A percentile compares a stretch with the other conserved stretches of the same genome.
Evolutionary conservation across 768 basidiomycete genomes (phyloP).

Genomic region (Trametes cubensis): DNA sequence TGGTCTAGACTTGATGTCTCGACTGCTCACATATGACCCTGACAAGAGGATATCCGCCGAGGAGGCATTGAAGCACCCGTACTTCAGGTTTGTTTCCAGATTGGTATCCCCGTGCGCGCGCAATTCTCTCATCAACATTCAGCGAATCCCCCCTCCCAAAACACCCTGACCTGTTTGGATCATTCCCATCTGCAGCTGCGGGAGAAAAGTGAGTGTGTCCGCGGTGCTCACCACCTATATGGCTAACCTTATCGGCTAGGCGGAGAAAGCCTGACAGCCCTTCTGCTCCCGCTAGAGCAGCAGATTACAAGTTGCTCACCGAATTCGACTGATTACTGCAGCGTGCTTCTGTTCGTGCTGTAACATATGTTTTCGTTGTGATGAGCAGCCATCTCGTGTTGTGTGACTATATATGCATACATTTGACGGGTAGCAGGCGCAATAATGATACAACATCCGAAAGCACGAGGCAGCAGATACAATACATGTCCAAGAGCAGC

Average conservation of each 20-base stretch:
- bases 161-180: slow-evolving; percentile 93
- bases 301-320: slow-evolving; percentile 65
- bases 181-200: slow-evolving; percentile 94
- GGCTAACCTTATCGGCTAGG: slow-evolving; percentile 41
- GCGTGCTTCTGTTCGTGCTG: background rate
- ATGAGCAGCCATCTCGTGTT: background rate
- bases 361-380: no score
- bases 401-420: background rate
- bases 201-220: slow-evolving; percentile 81
- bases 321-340: slow-evolving; percentile 52
- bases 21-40: slow-evolving; percentile 88
- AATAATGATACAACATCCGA: slow-evolving; percentile 13
- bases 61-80: slow-evolving; percentile 88
- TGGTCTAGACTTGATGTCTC: slow-evolving; percentile 83
- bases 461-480: background rate
- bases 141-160: slow-evolving; percentile 96
- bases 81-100: slow-evolving; percentile 73
- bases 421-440: background rate
- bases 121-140: background rate
- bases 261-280: slow-evolving; percentile 80
- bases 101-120: no score
- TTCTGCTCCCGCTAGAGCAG: slow-evolving; percentile 73
- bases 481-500: background rate
- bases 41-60: slow-evolving; percentile 83
- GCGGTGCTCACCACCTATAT: background rate